Evolutionary conservation across 305 asterid species (phyloP), one percentile per base, ranked within the genome.

Genomic region (Plantago coronopus): DNA sequence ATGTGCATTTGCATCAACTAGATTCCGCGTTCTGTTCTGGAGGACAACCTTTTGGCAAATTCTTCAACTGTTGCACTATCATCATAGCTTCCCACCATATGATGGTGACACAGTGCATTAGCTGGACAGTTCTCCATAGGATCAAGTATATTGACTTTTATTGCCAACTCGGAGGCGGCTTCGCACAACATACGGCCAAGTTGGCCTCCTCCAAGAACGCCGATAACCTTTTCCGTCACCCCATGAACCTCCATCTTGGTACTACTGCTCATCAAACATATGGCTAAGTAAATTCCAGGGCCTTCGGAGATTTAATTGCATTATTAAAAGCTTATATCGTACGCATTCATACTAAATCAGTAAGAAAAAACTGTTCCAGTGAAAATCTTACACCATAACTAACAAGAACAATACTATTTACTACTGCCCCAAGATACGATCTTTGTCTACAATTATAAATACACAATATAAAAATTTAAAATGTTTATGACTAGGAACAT

Each of bases 131-230:
- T 79, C 75, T 80, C 87, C 82, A 69, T 62, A 0, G 99, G 99
- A 55, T 93, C 99, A 59, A 93, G 76, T 62, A 93, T 60, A 63
- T 80, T 65, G 14, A 93, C 91, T 78, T 93, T 89, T 49, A 89
- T 81, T 12, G 91, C 97, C 89, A 89, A 51, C 67, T 78, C 78
- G 17, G 97, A 89, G 46, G 97, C 97, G 45, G 95, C 97, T 80
- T 93, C 82, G 48, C 99, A 89, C 64, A 93, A 64, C 99, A 93
- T 93, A 49, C 99, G 94, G 13, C 99, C 99, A 61, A 93, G 81
- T 40, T 93, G 99, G 42, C 99, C 99, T 74, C 99, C 99, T 64
- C 99, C 99, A 69, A 93, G 79, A 78, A 93, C 89, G 48, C 99
- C 99, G 64, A 93, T 96, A 69, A 87, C 82, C 27, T 65, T 76